These are phyloP conservation scores for Miscanthus lutarioriparius DNA, from an alignment of 176 grass and related monocot genomes.

Conservation along the genomic window DNA sequence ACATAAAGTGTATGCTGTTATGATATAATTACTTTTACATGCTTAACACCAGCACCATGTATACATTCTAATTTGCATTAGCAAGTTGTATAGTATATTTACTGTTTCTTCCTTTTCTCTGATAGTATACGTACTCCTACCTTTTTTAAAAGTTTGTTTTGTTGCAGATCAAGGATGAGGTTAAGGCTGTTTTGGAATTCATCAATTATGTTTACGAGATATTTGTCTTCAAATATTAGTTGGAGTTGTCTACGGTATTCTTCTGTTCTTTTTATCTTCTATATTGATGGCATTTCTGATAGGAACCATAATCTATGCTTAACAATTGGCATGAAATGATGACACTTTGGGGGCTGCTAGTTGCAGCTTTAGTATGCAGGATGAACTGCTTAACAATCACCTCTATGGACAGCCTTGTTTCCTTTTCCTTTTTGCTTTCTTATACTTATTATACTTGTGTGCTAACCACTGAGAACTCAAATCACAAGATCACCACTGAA, in stretches of 20 bases:
- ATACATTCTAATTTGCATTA: neutral
- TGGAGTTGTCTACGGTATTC: conserved; percentile 93
- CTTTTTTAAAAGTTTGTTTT: conserved; percentile 27
- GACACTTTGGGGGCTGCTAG: neutral
- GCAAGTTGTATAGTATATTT: neutral
- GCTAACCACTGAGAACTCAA: neutral
- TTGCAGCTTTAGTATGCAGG: conserved; percentile 8
- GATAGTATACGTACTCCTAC: neutral
- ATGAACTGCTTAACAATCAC: neutral
- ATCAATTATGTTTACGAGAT: conserved; percentile 80
- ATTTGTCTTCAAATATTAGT: conserved; percentile 92
- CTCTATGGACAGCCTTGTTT: neutral
- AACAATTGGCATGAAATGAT: conserved; percentile 15
- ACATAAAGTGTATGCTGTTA: neutral
- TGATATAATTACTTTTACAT: conserved; percentile 1
- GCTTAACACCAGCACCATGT: neutral
- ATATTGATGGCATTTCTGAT: conserved; percentile 8
- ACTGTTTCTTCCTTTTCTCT: neutral
- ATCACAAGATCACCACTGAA: neutral
- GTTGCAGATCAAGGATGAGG: conserved; percentile 88
- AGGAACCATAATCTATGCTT: conserved; percentile 12
- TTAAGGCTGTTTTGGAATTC: conserved; percentile 79
- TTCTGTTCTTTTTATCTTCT: conserved; percentile 24
- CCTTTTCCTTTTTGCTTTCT: neutral
- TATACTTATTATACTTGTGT: neutral